A percentile compares a stretch with the other conserved stretches of the same genome.
These are phyloP conservation scores for Colletotrichum truncatum DNA, from an alignment of 2,329 filamentous ascomycete species.

Conservation along the genomic window DNA sequence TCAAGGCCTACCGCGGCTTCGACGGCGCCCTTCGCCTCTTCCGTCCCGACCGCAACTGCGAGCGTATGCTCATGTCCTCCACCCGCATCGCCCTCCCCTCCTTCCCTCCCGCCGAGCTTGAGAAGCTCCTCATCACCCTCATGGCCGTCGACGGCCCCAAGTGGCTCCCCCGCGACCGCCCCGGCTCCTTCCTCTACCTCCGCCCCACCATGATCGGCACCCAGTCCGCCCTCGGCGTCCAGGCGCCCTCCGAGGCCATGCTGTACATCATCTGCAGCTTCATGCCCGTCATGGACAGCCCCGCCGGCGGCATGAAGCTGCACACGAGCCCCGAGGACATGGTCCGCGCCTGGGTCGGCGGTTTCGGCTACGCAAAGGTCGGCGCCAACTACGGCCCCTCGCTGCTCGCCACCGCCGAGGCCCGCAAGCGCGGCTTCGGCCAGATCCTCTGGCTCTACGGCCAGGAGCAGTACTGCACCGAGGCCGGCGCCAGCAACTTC, in stretches of 20 bases:
- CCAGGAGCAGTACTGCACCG: conserved; percentile 79
- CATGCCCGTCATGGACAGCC: conserved; percentile 66
- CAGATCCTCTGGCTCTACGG: conserved; percentile 97
- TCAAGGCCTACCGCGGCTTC: conserved; percentile 82
- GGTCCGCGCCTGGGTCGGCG: conserved; percentile 91
- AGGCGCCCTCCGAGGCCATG: conserved; percentile 82
- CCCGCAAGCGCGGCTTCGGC: conserved; percentile 77
- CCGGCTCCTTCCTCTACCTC: conserved; percentile 82
- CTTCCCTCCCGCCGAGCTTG: conserved; percentile 76
- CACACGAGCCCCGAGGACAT: conserved; percentile 83
- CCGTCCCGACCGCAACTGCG: conserved; percentile 78
- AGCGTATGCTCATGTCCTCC: conserved; percentile 69
- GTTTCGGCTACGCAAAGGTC: conserved; percentile 91
- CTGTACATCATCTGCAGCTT: conserved; percentile 82
- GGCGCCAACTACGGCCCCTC: conserved; percentile 93
- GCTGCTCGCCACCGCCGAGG: conserved; percentile 80
- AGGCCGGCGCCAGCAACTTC: conserved; percentile 93
- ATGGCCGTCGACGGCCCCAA: conserved; percentile 77
- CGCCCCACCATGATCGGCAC: conserved; percentile 89
- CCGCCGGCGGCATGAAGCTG: conserved; percentile 71
- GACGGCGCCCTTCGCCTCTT: conserved; percentile 81
- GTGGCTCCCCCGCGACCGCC: conserved; percentile 78
- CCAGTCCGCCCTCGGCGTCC: conserved; percentile 81
- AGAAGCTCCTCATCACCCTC: conserved; percentile 78
- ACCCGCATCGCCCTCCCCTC: conserved; percentile 77